Percentiles rank a stretch among this genome's conserved stretches.
phyloP scores from a whole-genome alignment of 495 filamentous ascomycete genomes.

The Cercophora sp. region DNA sequence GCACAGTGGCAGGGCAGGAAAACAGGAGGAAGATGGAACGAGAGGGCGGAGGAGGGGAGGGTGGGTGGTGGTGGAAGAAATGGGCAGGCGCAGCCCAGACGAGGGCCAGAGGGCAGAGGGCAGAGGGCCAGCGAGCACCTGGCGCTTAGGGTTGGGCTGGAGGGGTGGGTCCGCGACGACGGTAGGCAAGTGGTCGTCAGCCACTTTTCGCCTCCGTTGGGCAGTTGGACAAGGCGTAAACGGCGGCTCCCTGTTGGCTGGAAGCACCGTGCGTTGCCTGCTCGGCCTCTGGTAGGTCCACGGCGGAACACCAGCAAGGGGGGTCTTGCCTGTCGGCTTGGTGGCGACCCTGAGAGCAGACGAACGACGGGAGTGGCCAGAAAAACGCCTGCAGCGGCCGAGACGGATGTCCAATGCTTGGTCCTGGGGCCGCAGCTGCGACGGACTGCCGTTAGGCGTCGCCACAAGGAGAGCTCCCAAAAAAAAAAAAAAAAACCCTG shows the following conservation, averaged over 20 bases:
- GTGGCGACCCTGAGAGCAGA: conserved; percentile 6
- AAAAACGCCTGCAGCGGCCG: conserved; percentile 1
- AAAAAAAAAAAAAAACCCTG: background rate
- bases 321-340: background rate
- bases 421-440: background rate
- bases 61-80: conserved; percentile 27
- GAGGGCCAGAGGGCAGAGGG: too few relatives aligned
- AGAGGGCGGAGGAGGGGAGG: conserved; percentile 17
- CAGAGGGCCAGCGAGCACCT: conserved; percentile 15
- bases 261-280: conserved; percentile 10
- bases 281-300: background rate
- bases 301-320: background rate
- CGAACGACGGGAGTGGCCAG: background rate
- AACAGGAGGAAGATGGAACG: conserved; percentile 17
- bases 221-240: conserved; percentile 23
- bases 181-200: conserved; percentile 17
- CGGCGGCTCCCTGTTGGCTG: conserved; percentile 25
- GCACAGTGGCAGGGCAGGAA: conserved; percentile 17
- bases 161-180: conserved; percentile 17
- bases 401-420: conserved; percentile 2
- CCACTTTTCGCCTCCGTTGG: conserved; percentile 21
- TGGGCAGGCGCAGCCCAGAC: conserved; percentile 15
- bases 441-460: too few relatives aligned
- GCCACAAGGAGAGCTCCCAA: background rate
- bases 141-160: conserved; percentile 32